Conservation (phyloP, 73 alveolate genomes). For the Paramecium tetraurelia region DNA sequence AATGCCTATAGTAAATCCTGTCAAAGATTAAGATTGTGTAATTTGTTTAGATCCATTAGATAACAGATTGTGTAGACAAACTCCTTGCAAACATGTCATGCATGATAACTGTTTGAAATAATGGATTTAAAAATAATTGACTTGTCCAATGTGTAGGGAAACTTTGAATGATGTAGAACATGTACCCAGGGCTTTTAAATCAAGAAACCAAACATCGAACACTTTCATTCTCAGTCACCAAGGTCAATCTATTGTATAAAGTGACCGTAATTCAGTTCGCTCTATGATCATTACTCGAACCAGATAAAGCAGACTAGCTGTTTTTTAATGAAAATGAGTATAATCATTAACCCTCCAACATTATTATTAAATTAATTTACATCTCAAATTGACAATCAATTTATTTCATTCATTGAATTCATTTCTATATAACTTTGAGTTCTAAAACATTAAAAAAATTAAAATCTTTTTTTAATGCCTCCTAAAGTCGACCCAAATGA, state of each 20-base stretch:
- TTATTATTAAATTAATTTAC: background rate
- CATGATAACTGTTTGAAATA: slow-evolving; percentile 30
- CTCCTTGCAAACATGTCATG: slow-evolving; percentile 14
- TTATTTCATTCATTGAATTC: background rate
- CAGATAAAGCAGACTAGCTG: background rate
- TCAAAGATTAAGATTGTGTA: background rate
- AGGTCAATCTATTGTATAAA: background rate
- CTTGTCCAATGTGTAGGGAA: slow-evolving; percentile 9
- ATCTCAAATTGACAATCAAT: background rate
- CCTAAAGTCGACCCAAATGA: slow-evolving; percentile 68
- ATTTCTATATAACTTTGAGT: background rate
- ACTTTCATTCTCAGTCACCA: background rate
- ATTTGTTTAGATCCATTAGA: slow-evolving; percentile 22
- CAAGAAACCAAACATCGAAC: background rate
- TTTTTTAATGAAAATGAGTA: background rate
- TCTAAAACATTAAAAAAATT: background rate
- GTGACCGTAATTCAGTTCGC: background rate
- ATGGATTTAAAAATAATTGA: background rate
- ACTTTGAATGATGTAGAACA: background rate
- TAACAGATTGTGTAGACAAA: background rate
- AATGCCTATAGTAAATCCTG: slow-evolving; percentile 29
- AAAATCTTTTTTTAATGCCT: slow-evolving; percentile 59
- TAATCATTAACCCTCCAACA: background rate
- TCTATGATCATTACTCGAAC: background rate
- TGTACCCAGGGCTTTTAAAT: background rate